Conservation (phyloP, 805 yeast species). For the Metschnikowia orientalis region DNA sequence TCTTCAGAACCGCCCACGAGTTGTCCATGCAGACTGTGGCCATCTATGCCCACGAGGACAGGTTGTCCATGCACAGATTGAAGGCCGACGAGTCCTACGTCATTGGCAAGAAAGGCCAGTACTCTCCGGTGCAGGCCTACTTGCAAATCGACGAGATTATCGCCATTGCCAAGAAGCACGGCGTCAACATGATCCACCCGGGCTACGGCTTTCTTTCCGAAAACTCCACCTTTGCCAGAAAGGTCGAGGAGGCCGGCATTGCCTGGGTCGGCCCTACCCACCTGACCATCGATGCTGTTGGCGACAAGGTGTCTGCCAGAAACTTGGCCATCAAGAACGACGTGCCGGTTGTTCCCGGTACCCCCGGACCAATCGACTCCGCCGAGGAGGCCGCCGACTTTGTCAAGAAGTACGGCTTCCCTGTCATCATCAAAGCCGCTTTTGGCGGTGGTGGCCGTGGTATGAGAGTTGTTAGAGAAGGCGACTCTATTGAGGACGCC, state of each 20-base stretch:
- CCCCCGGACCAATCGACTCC: slow-evolving; percentile 90
- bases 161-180: slow-evolving; percentile 52
- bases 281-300: slow-evolving; percentile 85
- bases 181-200: slow-evolving; percentile 38
- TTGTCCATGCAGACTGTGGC: slow-evolving; percentile 96
- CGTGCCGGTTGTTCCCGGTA: slow-evolving; percentile 96
- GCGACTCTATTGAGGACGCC: slow-evolving; percentile 88
- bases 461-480: slow-evolving; percentile 98
- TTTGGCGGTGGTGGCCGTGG: slow-evolving; percentile 99
- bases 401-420: slow-evolving; percentile 82
- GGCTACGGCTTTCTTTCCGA: slow-evolving; percentile 70
- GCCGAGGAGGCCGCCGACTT: slow-evolving; percentile 75
- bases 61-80: slow-evolving; percentile 89
- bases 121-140: slow-evolving; percentile 93
- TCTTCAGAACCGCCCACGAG: slow-evolving; percentile 97
- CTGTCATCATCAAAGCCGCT: slow-evolving; percentile 97
- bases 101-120: slow-evolving; percentile 85
- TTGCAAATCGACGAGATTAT: slow-evolving; percentile 93
- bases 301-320: slow-evolving; percentile 96
- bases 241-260: slow-evolving; percentile 85
- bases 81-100: slow-evolving; percentile 93
- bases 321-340: slow-evolving; percentile 71
- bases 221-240: slow-evolving; percentile 88
- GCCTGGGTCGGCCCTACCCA: slow-evolving; percentile 95
- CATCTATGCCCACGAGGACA: slow-evolving; percentile 92